These are phyloP conservation scores for Phytophthora macrochlamydospora DNA, from an alignment of 352 stramenopile genomes.

Conservation along the genomic window DNA sequence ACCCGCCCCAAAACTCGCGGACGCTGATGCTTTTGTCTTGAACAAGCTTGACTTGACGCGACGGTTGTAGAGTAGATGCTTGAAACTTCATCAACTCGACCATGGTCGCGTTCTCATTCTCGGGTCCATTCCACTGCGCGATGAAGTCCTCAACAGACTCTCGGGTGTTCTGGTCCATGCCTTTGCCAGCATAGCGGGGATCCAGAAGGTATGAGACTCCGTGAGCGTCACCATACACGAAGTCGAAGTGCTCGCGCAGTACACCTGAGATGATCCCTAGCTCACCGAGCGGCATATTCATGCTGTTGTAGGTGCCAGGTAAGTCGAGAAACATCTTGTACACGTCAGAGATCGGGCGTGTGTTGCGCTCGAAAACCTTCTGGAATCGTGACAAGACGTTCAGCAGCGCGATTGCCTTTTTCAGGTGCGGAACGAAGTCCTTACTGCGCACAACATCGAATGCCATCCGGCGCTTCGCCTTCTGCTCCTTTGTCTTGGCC, in stretches of 20 bases:
- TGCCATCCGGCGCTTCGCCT: background rate
- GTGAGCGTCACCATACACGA: constrained; percentile 48
- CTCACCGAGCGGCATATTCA: background rate
- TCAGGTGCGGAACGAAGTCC: constrained; percentile 4
- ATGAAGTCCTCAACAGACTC: background rate
- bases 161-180: background rate
- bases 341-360: constrained; percentile 5
- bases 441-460: background rate
- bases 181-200: constrained; percentile 7
- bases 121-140: background rate
- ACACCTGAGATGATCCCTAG: background rate
- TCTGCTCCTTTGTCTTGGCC: constrained; percentile 4
- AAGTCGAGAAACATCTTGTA: constrained; percentile 16
- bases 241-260: constrained; percentile 33
- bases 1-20: background rate
- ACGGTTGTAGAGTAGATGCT: background rate
- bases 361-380: constrained; percentile 12
- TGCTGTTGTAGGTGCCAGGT: background rate
- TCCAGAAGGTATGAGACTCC: constrained; percentile 53
- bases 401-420: background rate
- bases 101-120: background rate
- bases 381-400: background rate
- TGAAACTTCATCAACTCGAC: background rate
- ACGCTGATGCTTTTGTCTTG: background rate
- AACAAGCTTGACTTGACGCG: background rate